A percentile compares a stretch with the other conserved stretches of the same genome.
Conservation (phyloP, 148 eudicot genomes). For the Beta vulgaris region DNA sequence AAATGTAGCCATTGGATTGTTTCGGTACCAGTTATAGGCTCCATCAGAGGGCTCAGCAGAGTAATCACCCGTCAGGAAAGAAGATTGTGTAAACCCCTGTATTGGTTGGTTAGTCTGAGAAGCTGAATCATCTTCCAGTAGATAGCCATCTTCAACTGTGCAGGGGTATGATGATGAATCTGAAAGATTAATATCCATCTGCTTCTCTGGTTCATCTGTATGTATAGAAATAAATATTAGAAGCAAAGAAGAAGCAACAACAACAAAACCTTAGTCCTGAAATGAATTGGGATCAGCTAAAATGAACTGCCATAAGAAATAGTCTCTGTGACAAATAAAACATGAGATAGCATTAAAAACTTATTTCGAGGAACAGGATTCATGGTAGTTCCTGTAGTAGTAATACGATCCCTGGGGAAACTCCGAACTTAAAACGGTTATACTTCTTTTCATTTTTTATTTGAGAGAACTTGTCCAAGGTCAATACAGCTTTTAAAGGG, state of each 20-base stretch:
- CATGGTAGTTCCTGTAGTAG: neutral
- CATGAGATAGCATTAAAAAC: too few relatives aligned
- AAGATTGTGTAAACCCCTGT: slow-evolving; percentile 24
- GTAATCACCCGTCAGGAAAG: slow-evolving; percentile 28
- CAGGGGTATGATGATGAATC: slow-evolving; percentile 38
- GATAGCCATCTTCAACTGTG: slow-evolving; percentile 31
- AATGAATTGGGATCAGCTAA: too few relatives aligned
- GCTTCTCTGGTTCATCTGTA: slow-evolving; percentile 40
- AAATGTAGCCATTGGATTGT: slow-evolving; percentile 18
- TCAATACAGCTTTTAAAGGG: neutral
- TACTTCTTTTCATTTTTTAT: too few relatives aligned
- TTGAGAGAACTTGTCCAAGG: neutral
- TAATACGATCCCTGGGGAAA: neutral
- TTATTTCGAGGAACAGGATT: too few relatives aligned
- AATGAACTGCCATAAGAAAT: too few relatives aligned
- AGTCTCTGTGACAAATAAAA: too few relatives aligned
- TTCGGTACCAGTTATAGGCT: slow-evolving; percentile 29
- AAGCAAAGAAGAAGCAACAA: neutral
- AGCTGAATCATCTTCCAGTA: slow-evolving; percentile 35
- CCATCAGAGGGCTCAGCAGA: slow-evolving; percentile 21
- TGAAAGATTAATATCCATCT: slow-evolving; percentile 27
- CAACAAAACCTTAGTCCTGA: too few relatives aligned
- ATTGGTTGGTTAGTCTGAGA: slow-evolving; percentile 31
- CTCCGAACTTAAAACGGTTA: too few relatives aligned
- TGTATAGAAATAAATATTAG: neutral